Base-by-base conservation (phyloP, 2,329 filamentous ascomycete genomes). In the Hymenoscyphus infarciens region DNA sequence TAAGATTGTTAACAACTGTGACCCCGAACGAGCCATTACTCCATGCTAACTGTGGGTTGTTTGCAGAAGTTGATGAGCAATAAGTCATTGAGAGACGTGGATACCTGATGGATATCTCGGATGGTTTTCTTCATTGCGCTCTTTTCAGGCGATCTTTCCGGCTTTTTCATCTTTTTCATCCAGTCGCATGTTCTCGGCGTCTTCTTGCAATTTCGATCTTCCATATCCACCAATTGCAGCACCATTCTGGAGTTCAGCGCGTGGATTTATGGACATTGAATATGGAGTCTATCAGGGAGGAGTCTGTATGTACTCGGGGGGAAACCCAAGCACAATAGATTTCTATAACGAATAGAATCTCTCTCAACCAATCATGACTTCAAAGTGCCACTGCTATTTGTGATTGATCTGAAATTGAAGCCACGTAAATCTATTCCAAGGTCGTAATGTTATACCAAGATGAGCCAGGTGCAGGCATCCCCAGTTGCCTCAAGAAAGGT, bases 1-100 rank as follows among this genome's bases (percentile, higher is more conserved):
- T 54, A 65, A 65, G 52, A 31, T 15, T n/a, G 15, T 61, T 16
- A 62, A 61, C 22, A 27, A 38, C 35, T 38, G 13, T 13, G 35
- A 22, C 42, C n/a, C 42, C n/a, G 42, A 49, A 19, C 42, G 42
- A 19, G 8, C 42, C 22, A 49, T 19, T 49, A 22, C 42, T 19
- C 19, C 42, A 10, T 22, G 42, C 42, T 49, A 49, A 49, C 19
- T 49, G n/a, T 49, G 42, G 42, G n/a, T 22, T 22, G n/a, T 22
- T 49, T 49, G 8, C 7, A 49, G 42, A 22, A 5, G n/a, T 10
- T 4, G 42, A 49, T 3, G 42, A 22, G n/a, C 8, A 49, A 19
- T 49, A 49, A 49, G 35, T 38, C 35, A 15, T 49, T 10, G n/a
- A 19, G 22, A 5, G 42, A 10, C n/a, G 8, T 11, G 13, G 35